These are phyloP conservation scores for Erythrophleum fordii DNA, from an alignment of 306 rosid genomes.

Conservation along the genomic window DNA sequence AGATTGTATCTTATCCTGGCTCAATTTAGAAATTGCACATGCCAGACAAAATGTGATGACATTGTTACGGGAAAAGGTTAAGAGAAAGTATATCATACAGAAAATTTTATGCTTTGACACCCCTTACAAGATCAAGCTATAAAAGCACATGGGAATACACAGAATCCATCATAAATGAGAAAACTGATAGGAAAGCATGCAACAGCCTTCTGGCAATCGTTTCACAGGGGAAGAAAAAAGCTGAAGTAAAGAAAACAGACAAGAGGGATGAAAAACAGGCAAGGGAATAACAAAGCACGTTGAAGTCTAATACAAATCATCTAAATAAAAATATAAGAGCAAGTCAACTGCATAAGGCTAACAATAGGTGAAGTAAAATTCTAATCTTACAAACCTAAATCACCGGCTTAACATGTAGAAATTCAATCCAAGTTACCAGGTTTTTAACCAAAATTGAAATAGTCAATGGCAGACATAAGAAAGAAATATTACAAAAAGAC, in stretches of 20 bases:
- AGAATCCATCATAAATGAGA: constrained; percentile 1
- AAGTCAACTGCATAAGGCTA: neutral
- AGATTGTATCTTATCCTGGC: neutral
- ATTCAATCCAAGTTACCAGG: constrained; percentile 10
- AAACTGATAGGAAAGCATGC: constrained; percentile 3
- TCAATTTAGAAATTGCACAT: neutral
- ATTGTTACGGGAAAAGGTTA: neutral
- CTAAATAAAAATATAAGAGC: neutral
- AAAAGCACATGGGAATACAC: neutral
- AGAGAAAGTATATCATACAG: neutral
- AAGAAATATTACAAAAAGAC: neutral
- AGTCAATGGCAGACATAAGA: neutral
- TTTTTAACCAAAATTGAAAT: constrained; percentile 23
- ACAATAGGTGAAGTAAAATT: too few species aligned
- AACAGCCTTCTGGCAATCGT: neutral
- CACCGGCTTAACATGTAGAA: neutral
- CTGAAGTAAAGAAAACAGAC: neutral
- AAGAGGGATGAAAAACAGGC: neutral
- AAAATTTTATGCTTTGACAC: neutral
- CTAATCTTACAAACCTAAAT: too few species aligned
- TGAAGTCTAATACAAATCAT: neutral
- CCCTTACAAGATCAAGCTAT: neutral
- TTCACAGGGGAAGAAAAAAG: neutral
- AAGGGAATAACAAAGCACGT: neutral
- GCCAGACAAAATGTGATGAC: too few species aligned